Percentiles rank a stretch among this genome's conserved stretches.
These are phyloP conservation scores for Rhodomyrtus tomentosa DNA, from an alignment of 345 rosid species.

Conservation along the genomic window DNA sequence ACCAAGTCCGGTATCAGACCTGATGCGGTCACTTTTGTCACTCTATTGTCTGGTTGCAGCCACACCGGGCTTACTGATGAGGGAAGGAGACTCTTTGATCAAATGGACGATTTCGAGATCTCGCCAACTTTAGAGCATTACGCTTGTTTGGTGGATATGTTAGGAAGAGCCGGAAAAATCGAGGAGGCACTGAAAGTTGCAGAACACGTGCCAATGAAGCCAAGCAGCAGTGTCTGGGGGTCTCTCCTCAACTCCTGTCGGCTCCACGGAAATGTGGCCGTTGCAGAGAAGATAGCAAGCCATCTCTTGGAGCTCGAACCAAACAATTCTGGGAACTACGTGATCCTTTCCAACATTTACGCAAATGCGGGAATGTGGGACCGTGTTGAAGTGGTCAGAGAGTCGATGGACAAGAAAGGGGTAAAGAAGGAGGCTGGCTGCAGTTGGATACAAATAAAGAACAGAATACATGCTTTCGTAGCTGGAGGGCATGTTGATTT, in stretches of 20 bases:
- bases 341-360: constrained; percentile 34
- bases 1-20: constrained; percentile 34
- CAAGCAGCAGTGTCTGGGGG: constrained; percentile 73
- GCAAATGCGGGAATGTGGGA: constrained; percentile 31
- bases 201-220: constrained; percentile 47
- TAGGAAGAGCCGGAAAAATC: constrained; percentile 59
- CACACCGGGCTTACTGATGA: constrained; percentile 49
- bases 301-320: constrained; percentile 34
- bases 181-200: constrained; percentile 55
- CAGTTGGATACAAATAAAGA: constrained; percentile 48
- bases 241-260: constrained; percentile 69
- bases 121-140: constrained; percentile 58
- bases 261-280: constrained; percentile 13
- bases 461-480: constrained; percentile 30
- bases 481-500: constrained; percentile 37
- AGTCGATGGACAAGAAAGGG: constrained; percentile 27
- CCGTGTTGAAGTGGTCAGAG: constrained; percentile 16
- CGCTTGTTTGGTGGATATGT: constrained; percentile 69
- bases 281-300: constrained; percentile 27
- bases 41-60: constrained; percentile 55
- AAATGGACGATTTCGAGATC: constrained; percentile 43
- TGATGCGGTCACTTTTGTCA: constrained; percentile 48
- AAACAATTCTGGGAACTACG: constrained; percentile 24
- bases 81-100: constrained; percentile 36
- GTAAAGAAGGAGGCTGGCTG: constrained; percentile 49